Percentiles rank a stretch among this genome's conserved stretches.
Evolutionary conservation across 2,329 filamentous ascomycete genomes (phyloP).

Genomic region (Epichloe brachyelytri): DNA sequence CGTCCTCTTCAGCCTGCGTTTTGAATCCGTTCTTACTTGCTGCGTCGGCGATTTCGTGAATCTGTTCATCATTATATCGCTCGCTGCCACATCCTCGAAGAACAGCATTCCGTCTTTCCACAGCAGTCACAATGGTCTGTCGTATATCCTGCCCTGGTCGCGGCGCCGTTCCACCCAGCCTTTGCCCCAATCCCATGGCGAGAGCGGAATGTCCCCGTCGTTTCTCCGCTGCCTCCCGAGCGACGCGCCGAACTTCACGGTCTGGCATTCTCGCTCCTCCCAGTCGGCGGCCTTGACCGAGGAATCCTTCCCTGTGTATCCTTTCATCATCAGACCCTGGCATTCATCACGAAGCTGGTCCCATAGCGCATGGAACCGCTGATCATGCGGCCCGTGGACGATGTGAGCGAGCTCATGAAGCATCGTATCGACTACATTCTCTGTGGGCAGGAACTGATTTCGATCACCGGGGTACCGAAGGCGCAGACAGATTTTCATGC

Average conservation of each 20-base stretch:
- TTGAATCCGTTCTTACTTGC: conserved; percentile 62
- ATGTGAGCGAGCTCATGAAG: conserved; percentile 91
- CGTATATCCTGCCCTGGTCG: conserved; percentile 54
- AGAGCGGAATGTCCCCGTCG: conserved; percentile 38
- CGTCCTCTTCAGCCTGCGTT: conserved; percentile 76
- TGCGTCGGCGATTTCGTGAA: conserved; percentile 48
- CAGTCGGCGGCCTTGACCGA: conserved; percentile 60
- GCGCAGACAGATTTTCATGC: conserved; percentile 69
- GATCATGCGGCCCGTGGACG: conserved; percentile 70
- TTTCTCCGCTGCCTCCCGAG: conserved; percentile 62
- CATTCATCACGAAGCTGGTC: conserved; percentile 81
- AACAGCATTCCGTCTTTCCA: conserved; percentile 52
- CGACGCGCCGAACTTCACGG: conserved; percentile 62
- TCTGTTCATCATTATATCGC: conserved; percentile 50
- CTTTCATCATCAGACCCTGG: conserved; percentile 60
- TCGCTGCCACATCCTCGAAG: conserved; percentile 66
- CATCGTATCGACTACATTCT: conserved; percentile 79
- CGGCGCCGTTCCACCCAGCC: conserved; percentile 50
- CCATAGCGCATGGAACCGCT: conserved; percentile 74
- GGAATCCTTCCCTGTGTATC: conserved; percentile 87
- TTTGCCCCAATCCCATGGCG: conserved; percentile 57
- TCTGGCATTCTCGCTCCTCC: conserved; percentile 54
- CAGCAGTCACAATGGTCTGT: conserved; percentile 57
- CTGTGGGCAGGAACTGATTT: conserved; percentile 65
- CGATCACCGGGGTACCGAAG: conserved; percentile 65